Conservation (phyloP, 176 grass and related monocot species). For the Secale cereale region DNA sequence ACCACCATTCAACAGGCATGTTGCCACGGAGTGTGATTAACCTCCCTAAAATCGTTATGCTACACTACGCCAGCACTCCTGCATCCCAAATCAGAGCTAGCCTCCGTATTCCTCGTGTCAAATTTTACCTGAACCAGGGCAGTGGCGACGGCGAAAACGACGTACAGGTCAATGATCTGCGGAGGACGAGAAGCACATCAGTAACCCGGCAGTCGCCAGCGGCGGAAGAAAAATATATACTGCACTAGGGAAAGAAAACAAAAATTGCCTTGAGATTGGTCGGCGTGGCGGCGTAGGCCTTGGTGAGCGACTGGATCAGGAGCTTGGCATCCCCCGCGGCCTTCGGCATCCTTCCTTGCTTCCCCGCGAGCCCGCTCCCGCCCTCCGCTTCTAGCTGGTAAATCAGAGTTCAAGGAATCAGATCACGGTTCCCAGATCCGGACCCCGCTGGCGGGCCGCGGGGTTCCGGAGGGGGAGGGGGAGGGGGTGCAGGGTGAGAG, state of each 20-base stretch:
- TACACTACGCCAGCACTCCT: too few species aligned
- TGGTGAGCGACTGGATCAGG: constrained; percentile 61
- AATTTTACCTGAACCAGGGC: constrained; percentile 59
- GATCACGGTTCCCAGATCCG: too few species aligned
- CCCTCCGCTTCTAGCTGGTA: not conserved
- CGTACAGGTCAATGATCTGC: constrained; percentile 90
- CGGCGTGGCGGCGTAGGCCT: constrained; percentile 68
- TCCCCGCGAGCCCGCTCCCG: not conserved
- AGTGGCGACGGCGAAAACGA: constrained; percentile 61
- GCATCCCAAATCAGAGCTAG: too few species aligned
- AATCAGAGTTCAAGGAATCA: not conserved
- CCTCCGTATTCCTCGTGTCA: not conserved
- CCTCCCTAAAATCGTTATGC: too few species aligned
- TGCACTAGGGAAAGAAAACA: too few species aligned
- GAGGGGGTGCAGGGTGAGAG: too few species aligned
- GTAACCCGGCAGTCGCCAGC: not conserved
- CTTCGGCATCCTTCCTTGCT: constrained; percentile 51
- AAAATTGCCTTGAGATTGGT: constrained; percentile 58
- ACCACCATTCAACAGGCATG: too few species aligned
- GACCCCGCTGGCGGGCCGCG: too few species aligned
- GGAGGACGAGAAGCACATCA: not conserved
- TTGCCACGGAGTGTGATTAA: too few species aligned
- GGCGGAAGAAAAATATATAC: too few species aligned
- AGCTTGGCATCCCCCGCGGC: constrained; percentile 49
- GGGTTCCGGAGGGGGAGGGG: too few species aligned